phyloP scores from a whole-genome alignment of 116 monocot species.

The Dioscorea cayenensis region DNA sequence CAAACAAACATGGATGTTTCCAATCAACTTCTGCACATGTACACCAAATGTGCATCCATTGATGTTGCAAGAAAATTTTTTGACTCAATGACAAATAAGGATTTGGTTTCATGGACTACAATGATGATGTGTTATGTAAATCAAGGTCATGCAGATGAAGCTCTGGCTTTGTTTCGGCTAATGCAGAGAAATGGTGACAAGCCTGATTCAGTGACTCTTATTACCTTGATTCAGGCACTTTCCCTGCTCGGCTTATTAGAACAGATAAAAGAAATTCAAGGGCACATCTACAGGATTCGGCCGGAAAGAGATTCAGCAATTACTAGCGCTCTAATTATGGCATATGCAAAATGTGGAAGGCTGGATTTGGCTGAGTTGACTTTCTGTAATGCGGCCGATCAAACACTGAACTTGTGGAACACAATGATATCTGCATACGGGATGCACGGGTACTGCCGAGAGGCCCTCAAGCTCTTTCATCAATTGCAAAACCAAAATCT shows the following conservation, averaged over 20 bases:
- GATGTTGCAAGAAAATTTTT: slow-evolving; percentile 25
- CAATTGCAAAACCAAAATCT: slow-evolving; percentile 40
- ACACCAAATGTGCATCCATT: slow-evolving; percentile 27
- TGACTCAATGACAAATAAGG: slow-evolving; percentile 21
- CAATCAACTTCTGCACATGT: slow-evolving; percentile 59
- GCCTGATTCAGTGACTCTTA: slow-evolving; percentile 28
- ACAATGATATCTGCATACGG: slow-evolving; percentile 62
- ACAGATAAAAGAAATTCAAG: slow-evolving; percentile 45
- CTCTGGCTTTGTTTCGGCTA: slow-evolving; percentile 25
- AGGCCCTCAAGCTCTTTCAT: slow-evolving; percentile 38
- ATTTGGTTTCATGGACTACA: slow-evolving; percentile 45
- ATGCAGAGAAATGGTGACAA: slow-evolving; percentile 20
- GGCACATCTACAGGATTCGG: slow-evolving; percentile 19
- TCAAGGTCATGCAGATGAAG: slow-evolving; percentile 20
- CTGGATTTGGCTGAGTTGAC: slow-evolving; percentile 23
- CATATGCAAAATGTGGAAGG: slow-evolving; percentile 64
- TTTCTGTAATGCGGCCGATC: slow-evolving; percentile 28
- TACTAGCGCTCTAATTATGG: slow-evolving; percentile 44
- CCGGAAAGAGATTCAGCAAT: slow-evolving; percentile 22
- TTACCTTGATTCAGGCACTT: slow-evolving; percentile 28
- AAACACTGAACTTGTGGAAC: slow-evolving; percentile 38
- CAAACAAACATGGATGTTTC: slow-evolving; percentile 31
- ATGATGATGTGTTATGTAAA: slow-evolving; percentile 42
- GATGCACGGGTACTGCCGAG: slow-evolving; percentile 43
- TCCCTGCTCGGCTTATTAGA: slow-evolving; percentile 17